Conservation (phyloP, 2,329 filamentous ascomycete genomes). For the Karstenula rhodostoma region DNA sequence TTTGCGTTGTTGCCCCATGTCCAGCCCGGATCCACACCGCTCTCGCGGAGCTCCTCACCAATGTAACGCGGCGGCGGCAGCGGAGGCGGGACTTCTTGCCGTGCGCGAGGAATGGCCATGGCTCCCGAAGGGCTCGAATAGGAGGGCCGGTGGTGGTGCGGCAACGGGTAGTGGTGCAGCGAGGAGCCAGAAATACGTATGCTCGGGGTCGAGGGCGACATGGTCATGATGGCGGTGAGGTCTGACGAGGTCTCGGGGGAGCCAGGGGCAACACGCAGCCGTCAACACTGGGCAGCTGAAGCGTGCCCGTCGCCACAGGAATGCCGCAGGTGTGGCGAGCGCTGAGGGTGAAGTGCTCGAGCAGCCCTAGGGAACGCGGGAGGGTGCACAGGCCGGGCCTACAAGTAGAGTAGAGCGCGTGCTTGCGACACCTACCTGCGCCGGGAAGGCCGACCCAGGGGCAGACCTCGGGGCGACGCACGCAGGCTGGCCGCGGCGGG, state of each 20-base stretch:
- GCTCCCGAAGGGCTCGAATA: constrained; percentile 54
- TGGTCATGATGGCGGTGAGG: constrained; percentile 37
- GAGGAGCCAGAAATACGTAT: constrained; percentile 53
- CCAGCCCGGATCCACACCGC: constrained; percentile 67
- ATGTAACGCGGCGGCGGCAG: constrained; percentile 70
- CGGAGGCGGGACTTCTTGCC: constrained; percentile 63
- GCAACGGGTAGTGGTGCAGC: constrained; percentile 44
- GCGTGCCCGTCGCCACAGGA: constrained; percentile 26
- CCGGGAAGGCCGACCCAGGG: constrained; percentile 14
- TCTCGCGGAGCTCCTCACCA: constrained; percentile 63
- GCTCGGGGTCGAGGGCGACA: constrained; percentile 50
- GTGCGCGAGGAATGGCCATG: constrained; percentile 70
- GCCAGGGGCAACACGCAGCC: constrained; percentile 26
- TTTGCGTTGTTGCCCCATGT: constrained; percentile 71
- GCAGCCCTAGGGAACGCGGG: neutral
- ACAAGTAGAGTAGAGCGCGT: constrained; percentile 10
- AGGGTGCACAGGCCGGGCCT: constrained; percentile 15
- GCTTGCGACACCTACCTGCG: constrained; percentile 2
- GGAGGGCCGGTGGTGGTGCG: constrained; percentile 45
- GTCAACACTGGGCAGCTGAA: constrained; percentile 48
- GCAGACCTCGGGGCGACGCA: neutral
- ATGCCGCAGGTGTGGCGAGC: constrained; percentile 41
- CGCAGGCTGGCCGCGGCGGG: neutral
- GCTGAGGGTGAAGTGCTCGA: constrained; percentile 15
- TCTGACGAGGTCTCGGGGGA: constrained; percentile 19